Evolutionary conservation across 495 filamentous ascomycete species (phyloP).

Genomic region (Podospora pseudopauciseta): DNA sequence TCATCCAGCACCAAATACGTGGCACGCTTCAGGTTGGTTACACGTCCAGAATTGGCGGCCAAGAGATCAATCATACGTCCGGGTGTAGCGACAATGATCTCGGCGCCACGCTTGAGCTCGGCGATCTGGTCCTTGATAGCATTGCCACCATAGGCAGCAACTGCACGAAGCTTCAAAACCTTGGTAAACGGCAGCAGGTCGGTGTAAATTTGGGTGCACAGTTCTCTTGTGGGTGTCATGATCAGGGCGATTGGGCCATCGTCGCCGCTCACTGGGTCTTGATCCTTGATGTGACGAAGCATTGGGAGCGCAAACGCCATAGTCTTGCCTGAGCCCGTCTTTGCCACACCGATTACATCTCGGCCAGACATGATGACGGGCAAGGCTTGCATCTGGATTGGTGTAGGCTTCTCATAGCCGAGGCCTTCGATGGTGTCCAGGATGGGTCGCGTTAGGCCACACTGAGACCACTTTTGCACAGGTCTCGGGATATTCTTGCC

Average conservation of each 20-base stretch:
- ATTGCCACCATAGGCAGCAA: slow-evolving; percentile 93
- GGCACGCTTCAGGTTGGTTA: slow-evolving; percentile 83
- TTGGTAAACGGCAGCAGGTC: slow-evolving; percentile 94
- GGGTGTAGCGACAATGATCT: slow-evolving; percentile 92
- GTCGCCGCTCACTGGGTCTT: slow-evolving; percentile 71
- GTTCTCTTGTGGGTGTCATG: slow-evolving; percentile 91
- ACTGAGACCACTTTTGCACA: slow-evolving; percentile 95
- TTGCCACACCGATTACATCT: slow-evolving; percentile 94
- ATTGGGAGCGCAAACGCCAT: slow-evolving; percentile 92
- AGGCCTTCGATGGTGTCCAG: slow-evolving; percentile 81
- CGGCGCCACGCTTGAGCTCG: slow-evolving; percentile 88
- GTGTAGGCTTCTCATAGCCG: slow-evolving; percentile 83
- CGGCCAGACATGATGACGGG: slow-evolving; percentile 94
- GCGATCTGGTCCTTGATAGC: slow-evolving; percentile 98
- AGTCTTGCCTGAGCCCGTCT: slow-evolving; percentile 98
- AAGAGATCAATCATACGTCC: slow-evolving; percentile 97
- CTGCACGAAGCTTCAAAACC: slow-evolving; percentile 79
- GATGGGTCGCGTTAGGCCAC: slow-evolving; percentile 79
- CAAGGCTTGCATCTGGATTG: slow-evolving; percentile 93
- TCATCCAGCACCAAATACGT: slow-evolving; percentile 95
- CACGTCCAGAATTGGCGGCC: slow-evolving; percentile 84
- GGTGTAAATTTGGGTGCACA: slow-evolving; percentile 90
- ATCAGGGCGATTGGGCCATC: slow-evolving; percentile 88
- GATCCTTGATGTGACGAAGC: slow-evolving; percentile 97
- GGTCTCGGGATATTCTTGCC: slow-evolving; percentile 87